phyloP scores from a whole-genome alignment of 805 yeast genomes.

The Candida maesae region DNA sequence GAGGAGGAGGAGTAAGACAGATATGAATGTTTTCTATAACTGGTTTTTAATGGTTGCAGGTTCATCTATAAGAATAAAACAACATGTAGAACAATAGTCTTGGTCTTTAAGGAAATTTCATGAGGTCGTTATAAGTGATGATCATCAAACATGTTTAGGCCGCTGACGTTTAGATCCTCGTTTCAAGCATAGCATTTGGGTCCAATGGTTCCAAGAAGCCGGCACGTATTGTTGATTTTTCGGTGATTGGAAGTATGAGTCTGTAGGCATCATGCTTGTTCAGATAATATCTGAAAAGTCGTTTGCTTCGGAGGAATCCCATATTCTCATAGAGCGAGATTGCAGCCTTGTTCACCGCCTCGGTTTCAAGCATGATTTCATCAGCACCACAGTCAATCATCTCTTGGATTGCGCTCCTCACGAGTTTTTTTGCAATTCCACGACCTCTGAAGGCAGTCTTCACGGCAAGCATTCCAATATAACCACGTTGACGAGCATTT shows the following conservation, averaged over 20 bases:
- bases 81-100: too few relatives aligned
- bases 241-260: conserved; percentile 75
- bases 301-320: conserved; percentile 70
- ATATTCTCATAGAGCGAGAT: conserved; percentile 63
- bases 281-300: conserved; percentile 82
- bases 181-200: conserved; percentile 2
- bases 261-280: conserved; percentile 93
- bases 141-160: too few relatives aligned
- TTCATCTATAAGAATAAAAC: conserved; percentile 1
- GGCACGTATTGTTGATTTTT: conserved; percentile 50
- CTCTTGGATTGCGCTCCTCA: conserved; percentile 53
- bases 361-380: conserved; percentile 92
- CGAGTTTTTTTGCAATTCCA: conserved; percentile 79
- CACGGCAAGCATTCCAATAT: conserved; percentile 95
- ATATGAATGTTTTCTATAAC: background rate
- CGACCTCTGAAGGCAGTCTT: conserved; percentile 63
- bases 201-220: conserved; percentile 40
- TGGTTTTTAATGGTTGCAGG: conserved; percentile 8
- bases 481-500: conserved; percentile 72
- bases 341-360: conserved; percentile 74
- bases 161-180: too few relatives aligned
- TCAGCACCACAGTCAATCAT: conserved; percentile 71
- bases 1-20: conserved; percentile 71
- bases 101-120: background rate
- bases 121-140: too few relatives aligned